Evolutionary conservation across 1,284 basidiomycete genomes (phyloP).

Genomic region (Apiotrichum siamense): DNA sequence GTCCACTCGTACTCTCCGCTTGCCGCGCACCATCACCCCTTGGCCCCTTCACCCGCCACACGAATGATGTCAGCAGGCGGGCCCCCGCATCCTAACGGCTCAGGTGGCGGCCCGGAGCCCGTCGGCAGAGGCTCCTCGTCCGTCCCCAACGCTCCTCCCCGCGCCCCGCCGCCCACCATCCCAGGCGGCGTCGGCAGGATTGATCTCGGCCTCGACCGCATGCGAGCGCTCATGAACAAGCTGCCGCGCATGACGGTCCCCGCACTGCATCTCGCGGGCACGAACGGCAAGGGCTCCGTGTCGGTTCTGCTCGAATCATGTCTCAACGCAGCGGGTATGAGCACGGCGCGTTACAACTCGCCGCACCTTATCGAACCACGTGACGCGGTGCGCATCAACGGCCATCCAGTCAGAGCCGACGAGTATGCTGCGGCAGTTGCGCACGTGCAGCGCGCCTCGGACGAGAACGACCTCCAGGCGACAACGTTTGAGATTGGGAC

Average conservation of each 20-base stretch:
- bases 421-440: conserved; percentile 54
- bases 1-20: neutral
- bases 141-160: neutral
- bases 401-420: conserved; percentile 52
- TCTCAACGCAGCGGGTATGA: conserved; percentile 55
- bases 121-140: too few relatives aligned
- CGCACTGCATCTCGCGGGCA: conserved; percentile 88
- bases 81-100: neutral
- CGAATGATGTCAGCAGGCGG: neutral
- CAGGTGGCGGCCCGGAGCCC: too few relatives aligned
- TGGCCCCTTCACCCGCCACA: neutral
- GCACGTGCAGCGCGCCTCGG: conserved; percentile 55
- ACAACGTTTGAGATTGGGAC: conserved; percentile 82
- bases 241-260: conserved; percentile 69
- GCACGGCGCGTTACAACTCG: conserved; percentile 81
- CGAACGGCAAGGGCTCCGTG: conserved; percentile 95
- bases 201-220: conserved; percentile 68
- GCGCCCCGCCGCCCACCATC: neutral
- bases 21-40: neutral
- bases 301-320: conserved; percentile 76
- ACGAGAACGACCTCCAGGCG: conserved; percentile 51
- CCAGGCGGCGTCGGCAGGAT: conserved; percentile 50
- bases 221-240: conserved; percentile 56
- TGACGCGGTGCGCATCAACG: conserved; percentile 72
- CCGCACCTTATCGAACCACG: conserved; percentile 77